A percentile compares a stretch with the other conserved stretches of the same genome.
Conservation (phyloP, 2,329 filamentous ascomycete genomes). For the Penicillium sclerotiorum region DNA sequence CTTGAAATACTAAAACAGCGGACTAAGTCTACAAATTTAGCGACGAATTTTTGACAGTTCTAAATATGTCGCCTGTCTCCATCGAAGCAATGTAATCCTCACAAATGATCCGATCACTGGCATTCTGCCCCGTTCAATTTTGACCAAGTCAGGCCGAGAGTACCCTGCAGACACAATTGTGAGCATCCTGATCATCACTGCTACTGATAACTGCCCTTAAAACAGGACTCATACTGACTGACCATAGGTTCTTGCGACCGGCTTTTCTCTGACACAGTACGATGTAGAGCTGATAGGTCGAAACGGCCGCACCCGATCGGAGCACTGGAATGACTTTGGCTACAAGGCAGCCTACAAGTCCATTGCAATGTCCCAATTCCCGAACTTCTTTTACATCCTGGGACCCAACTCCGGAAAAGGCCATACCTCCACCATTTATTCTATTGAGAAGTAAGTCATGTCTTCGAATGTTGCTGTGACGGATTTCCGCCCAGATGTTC, state of each 20-base stretch:
- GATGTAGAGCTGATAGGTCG: slow-evolving; percentile 17
- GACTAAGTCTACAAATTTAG: not conserved
- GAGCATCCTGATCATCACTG: not conserved
- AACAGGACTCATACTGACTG: too few relatives aligned
- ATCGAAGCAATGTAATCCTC: slow-evolving; percentile 3
- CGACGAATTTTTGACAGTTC: slow-evolving; percentile 15
- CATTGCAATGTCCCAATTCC: slow-evolving; percentile 25
- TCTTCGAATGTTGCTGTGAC: not conserved
- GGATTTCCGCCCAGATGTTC: too few relatives aligned
- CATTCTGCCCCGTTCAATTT: not conserved
- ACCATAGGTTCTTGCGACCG: slow-evolving; percentile 23
- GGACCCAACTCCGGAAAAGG: slow-evolving; percentile 23
- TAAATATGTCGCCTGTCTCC: slow-evolving; percentile 13
- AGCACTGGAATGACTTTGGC: slow-evolving; percentile 24
- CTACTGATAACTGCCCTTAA: not conserved
- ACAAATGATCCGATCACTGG: slow-evolving; percentile 3
- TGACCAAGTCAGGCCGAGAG: not conserved
- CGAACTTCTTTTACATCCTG: slow-evolving; percentile 28
- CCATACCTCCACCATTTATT: slow-evolving; percentile 21
- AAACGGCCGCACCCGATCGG: slow-evolving; percentile 1
- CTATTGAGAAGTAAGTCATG: slow-evolving; percentile 20
- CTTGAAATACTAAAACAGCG: not conserved
- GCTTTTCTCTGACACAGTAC: slow-evolving; percentile 24
- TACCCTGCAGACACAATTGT: slow-evolving; percentile 5
- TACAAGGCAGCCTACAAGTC: slow-evolving; percentile 24